These are phyloP conservation scores for Elsinoe fawcettii DNA, from an alignment of 2,329 filamentous ascomycete species.

Conservation along the genomic window DNA sequence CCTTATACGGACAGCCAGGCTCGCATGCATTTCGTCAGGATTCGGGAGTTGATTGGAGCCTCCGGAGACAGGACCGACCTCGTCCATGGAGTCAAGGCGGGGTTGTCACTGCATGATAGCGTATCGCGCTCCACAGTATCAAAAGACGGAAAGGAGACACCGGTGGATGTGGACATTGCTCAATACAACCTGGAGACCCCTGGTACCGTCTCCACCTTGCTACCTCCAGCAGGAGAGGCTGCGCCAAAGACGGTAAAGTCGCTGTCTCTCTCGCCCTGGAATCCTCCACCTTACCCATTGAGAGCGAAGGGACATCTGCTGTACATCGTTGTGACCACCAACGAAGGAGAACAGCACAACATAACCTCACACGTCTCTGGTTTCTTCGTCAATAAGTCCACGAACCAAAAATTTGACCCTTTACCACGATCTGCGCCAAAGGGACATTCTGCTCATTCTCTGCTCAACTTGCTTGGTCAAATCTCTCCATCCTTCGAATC, in stretches of 20 bases:
- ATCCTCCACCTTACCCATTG: slow-evolving; percentile 86
- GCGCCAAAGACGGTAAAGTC: slow-evolving; percentile 86
- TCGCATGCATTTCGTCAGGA: slow-evolving; percentile 82
- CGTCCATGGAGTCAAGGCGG: slow-evolving; percentile 76
- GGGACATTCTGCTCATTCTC: slow-evolving; percentile 70
- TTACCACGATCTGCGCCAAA: slow-evolving; percentile 72
- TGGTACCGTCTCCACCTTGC: slow-evolving; percentile 60
- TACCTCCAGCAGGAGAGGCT: slow-evolving; percentile 58
- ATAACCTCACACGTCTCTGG: slow-evolving; percentile 90
- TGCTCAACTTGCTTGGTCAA: slow-evolving; percentile 68
- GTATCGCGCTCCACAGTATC: slow-evolving; percentile 35
- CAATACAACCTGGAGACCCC: slow-evolving; percentile 70
- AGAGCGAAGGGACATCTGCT: slow-evolving; percentile 87
- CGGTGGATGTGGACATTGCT: slow-evolving; percentile 40
- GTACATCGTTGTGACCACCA: slow-evolving; percentile 81
- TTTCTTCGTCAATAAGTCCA: slow-evolving; percentile 95
- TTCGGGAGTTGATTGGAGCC: slow-evolving; percentile 87
- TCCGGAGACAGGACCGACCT: slow-evolving; percentile 81
- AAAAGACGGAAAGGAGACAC: slow-evolving; percentile 15
- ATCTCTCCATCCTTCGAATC: slow-evolving; percentile 76
- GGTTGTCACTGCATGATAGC: slow-evolving; percentile 77
- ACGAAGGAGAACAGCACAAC: slow-evolving; percentile 89
- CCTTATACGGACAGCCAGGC: slow-evolving; percentile 98
- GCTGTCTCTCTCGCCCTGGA: slow-evolving; percentile 86
- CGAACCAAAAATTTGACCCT: slow-evolving; percentile 91